Evolutionary conservation across 768 basidiomycete genomes (phyloP).

Genomic region (Rhizopogon salebrosus): DNA sequence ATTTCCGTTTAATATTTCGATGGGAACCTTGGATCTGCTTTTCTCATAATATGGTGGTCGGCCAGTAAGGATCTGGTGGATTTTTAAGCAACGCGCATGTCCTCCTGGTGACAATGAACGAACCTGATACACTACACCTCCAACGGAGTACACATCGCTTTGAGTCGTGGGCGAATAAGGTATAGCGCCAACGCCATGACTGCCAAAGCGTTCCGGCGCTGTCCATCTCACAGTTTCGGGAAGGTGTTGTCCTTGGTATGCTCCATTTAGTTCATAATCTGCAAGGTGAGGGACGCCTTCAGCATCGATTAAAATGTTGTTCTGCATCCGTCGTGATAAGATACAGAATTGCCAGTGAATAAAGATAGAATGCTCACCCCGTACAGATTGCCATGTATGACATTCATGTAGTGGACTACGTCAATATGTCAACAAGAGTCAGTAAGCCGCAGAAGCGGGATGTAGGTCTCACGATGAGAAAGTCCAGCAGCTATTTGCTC

Average conservation of each 20-base stretch:
- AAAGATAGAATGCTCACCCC: slow-evolving; percentile 17
- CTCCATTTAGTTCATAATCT: slow-evolving; percentile 1
- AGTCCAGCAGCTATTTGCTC: slow-evolving; percentile 15
- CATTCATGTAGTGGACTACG: slow-evolving; percentile 15
- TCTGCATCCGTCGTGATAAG: neutral
- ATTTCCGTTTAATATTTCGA: neutral
- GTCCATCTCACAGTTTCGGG: slow-evolving; percentile 2
- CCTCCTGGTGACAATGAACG: neutral
- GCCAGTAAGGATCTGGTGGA: slow-evolving; percentile 3
- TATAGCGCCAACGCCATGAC: neutral
- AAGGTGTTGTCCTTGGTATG: neutral
- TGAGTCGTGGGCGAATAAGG: neutral
- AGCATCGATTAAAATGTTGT: slow-evolving; percentile 3
- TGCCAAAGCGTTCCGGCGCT: slow-evolving; percentile 2
- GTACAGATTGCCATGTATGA: slow-evolving; percentile 34
- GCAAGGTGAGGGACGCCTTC: neutral
- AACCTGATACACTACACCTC: slow-evolving; percentile 3
- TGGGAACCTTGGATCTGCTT: neutral
- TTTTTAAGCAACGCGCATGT: neutral
- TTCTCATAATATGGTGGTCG: slow-evolving; percentile 2
- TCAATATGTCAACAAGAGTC: too few species aligned
- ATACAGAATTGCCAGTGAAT: neutral
- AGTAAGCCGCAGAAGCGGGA: neutral
- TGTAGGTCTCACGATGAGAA: slow-evolving; percentile 15
- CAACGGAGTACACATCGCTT: slow-evolving; percentile 6